Percentiles rank a stretch among this genome's conserved stretches.
Evolutionary conservation across 805 yeast species (phyloP).

Genomic region (Yamadazyma nakazawae): DNA sequence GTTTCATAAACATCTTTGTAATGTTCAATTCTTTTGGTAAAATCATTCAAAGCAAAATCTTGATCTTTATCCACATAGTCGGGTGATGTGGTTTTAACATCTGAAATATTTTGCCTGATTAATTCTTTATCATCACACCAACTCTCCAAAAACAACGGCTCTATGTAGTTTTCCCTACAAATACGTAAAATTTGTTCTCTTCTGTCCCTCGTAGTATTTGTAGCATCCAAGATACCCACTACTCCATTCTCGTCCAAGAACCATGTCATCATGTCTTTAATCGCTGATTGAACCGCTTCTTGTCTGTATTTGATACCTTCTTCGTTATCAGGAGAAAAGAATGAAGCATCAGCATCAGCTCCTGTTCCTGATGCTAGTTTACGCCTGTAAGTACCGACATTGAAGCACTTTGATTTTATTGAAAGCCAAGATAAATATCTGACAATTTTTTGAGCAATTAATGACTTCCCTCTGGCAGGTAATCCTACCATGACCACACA

Average conservation of each 20-base stretch:
- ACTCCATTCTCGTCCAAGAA: conserved; percentile 74
- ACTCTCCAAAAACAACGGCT: conserved; percentile 90
- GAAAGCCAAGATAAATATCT: conserved; percentile 91
- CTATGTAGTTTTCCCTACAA: conserved; percentile 63
- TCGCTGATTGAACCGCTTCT: conserved; percentile 69
- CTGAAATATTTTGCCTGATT: conserved; percentile 74
- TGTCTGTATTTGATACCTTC: conserved; percentile 62
- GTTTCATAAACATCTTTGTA: conserved; percentile 80
- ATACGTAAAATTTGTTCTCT: conserved; percentile 61
- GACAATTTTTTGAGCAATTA: conserved; percentile 91
- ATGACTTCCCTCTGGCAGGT: conserved; percentile 91
- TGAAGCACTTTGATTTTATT: conserved; percentile 80
- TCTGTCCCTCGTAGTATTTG: conserved; percentile 76
- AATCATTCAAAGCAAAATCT: conserved; percentile 69
- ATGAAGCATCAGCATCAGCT: conserved; percentile 61
- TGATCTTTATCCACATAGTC: conserved; percentile 70
- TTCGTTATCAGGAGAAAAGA: conserved; percentile 65
- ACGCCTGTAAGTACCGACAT: conserved; percentile 84
- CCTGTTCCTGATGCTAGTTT: conserved; percentile 46
- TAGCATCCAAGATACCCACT: conserved; percentile 93
- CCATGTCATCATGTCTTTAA: conserved; percentile 83
- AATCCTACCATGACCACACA: conserved; percentile 88
- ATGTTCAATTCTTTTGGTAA: conserved; percentile 65
- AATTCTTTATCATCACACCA: conserved; percentile 83
- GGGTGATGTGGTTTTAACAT: conserved; percentile 84